These are phyloP conservation scores for Escallonia rubra DNA, from an alignment of 129 eudicot genomes.

Conservation along the genomic window DNA sequence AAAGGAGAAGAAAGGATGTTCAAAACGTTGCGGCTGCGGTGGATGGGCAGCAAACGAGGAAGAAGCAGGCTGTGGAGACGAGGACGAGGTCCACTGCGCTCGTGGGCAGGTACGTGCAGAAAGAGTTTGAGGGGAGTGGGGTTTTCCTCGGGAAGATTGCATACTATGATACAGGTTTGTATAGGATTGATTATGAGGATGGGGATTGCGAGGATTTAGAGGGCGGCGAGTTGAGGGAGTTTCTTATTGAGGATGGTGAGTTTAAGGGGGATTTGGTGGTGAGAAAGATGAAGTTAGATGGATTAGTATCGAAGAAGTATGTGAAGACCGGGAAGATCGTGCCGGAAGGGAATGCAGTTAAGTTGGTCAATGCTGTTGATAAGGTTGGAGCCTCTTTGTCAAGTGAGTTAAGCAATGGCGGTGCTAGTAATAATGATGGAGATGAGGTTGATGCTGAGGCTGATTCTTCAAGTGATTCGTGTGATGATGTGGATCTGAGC, in stretches of 20 bases:
- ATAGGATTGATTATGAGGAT: slow-evolving; percentile 87
- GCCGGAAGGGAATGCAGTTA: slow-evolving; percentile 6
- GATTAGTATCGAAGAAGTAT: slow-evolving; percentile 29
- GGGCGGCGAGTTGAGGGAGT: slow-evolving; percentile 52
- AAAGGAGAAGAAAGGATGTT: slow-evolving; percentile 43
- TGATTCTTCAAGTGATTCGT: slow-evolving; percentile 51
- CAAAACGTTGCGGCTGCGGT: slow-evolving; percentile 13
- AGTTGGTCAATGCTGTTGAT: slow-evolving; percentile 23
- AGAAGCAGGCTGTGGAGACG: slow-evolving; percentile 26
- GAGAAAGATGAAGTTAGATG: slow-evolving; percentile 57
- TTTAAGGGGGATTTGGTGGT: slow-evolving; percentile 41
- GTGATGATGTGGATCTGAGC: slow-evolving; percentile 42
- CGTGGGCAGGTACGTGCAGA: slow-evolving; percentile 75
- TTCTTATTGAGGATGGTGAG: slow-evolving; percentile 42
- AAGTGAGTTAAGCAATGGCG: slow-evolving; percentile 14
- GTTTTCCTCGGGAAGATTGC: slow-evolving; percentile 68
- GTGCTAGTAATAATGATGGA: slow-evolving; percentile 24
- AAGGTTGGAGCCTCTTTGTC: slow-evolving; percentile 20
- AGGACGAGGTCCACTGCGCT: slow-evolving; percentile 40
- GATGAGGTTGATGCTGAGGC: slow-evolving; percentile 29
- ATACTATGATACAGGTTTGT: slow-evolving; percentile 67
- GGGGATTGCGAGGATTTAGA: slow-evolving; percentile 96
- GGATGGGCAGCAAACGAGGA: slow-evolving; percentile 19
- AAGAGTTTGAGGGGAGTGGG: slow-evolving; percentile 74
- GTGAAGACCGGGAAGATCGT: slow-evolving; percentile 14